Evolutionary conservation across 139 green algal species (phyloP).

Genomic region (Picocystis salinarum): DNA sequence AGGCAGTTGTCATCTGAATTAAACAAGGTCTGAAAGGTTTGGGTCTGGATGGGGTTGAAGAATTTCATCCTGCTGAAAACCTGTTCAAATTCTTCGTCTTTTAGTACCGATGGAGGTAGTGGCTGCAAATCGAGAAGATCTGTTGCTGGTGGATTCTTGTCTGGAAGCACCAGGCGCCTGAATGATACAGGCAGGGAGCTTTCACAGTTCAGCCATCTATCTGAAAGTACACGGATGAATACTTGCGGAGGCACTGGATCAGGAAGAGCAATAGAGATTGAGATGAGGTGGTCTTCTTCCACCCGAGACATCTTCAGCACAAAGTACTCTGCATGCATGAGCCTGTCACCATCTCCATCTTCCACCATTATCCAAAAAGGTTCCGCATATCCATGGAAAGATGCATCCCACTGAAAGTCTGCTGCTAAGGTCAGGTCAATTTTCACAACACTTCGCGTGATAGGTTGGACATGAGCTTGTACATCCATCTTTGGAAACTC

Average conservation of each 20-base stretch:
- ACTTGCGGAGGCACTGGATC: slow-evolving; percentile 95
- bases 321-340: slow-evolving; percentile 93
- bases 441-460: slow-evolving; percentile 79
- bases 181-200: slow-evolving; percentile 61
- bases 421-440: slow-evolving; percentile 92
- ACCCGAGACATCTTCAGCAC: slow-evolving; percentile 54
- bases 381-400: slow-evolving; percentile 74
- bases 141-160: slow-evolving; percentile 82
- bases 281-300: slow-evolving; percentile 67
- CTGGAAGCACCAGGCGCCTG: slow-evolving; percentile 85
- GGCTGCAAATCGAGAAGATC: slow-evolving; percentile 97
- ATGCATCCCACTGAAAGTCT: slow-evolving; percentile 89
- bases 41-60: slow-evolving; percentile 98
- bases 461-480: slow-evolving; percentile 75
- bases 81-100: slow-evolving; percentile 44
- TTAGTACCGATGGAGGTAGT: slow-evolving; percentile 70
- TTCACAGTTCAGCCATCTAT: slow-evolving; percentile 77
- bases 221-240: slow-evolving; percentile 70
- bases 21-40: slow-evolving; percentile 78
- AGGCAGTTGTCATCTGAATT: slow-evolving; percentile 82
- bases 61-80: slow-evolving; percentile 39
- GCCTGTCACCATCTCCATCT: slow-evolving; percentile 64
- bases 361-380: slow-evolving; percentile 93
- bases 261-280: slow-evolving; percentile 67
- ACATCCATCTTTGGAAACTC: slow-evolving; percentile 89